Conservation (phyloP, 2,329 filamentous ascomycete genomes). For the Pseudomassariella vexata region DNA sequence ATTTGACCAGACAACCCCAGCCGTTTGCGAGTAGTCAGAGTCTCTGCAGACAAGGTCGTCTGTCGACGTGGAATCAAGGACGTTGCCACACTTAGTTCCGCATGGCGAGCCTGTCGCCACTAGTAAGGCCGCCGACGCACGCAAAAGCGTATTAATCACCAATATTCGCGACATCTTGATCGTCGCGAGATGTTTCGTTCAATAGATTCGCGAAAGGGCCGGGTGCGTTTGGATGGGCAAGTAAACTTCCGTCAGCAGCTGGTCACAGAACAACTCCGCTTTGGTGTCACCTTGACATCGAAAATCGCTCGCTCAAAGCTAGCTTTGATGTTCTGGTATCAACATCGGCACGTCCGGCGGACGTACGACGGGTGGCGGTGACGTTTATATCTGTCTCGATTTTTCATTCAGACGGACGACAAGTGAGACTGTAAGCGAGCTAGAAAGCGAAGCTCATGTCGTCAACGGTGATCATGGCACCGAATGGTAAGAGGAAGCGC, state of each 20-base stretch:
- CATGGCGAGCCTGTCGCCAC: conserved; percentile 45
- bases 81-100: conserved; percentile 46
- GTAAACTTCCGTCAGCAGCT: background rate
- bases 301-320: too few relatives aligned
- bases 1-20: conserved; percentile 43
- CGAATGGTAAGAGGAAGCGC: background rate
- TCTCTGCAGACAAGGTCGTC: conserved; percentile 45
- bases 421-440: too few relatives aligned
- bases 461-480: background rate
- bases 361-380: too few relatives aligned
- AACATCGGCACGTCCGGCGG: too few relatives aligned
- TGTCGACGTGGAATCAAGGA: conserved; percentile 36
- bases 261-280: background rate
- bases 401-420: too few relatives aligned
- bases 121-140: conserved; percentile 27
- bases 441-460: background rate
- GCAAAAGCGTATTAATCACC: conserved; percentile 12
- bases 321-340: too few relatives aligned
- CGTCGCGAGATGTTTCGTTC: conserved; percentile 3
- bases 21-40: conserved; percentile 28
- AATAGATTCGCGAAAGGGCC: conserved; percentile 8
- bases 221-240: conserved; percentile 7
- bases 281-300: conserved; percentile 1
- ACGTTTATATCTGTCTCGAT: too few relatives aligned
- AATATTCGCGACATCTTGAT: conserved; percentile 14